These are phyloP conservation scores for Cryptosporidium sp. DNA, from an alignment of 169 alveolate species.

Conservation along the genomic window DNA sequence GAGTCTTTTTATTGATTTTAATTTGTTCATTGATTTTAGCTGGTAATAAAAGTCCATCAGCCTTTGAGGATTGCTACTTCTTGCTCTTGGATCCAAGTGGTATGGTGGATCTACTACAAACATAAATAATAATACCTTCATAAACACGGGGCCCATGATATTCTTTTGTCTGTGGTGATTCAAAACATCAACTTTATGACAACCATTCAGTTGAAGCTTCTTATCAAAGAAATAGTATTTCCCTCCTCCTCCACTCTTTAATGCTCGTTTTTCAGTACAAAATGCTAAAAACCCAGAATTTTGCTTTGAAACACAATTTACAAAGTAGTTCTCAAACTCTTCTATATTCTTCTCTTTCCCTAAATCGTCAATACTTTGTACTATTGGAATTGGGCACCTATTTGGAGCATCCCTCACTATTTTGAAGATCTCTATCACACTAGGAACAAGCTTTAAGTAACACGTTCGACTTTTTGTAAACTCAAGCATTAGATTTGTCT, in stretches of 20 bases:
- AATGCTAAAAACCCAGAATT: constrained; percentile 68
- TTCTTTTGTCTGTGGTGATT: constrained; percentile 70
- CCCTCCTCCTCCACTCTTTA: constrained; percentile 77
- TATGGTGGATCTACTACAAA: constrained; percentile 75
- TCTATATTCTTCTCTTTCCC: constrained; percentile 65
- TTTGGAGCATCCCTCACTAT: constrained; percentile 69
- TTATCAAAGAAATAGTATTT: constrained; percentile 66
- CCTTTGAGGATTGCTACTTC: constrained; percentile 75
- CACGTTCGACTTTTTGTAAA: constrained; percentile 74
- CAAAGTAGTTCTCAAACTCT: constrained; percentile 65
- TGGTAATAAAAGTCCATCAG: constrained; percentile 73
- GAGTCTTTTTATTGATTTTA: constrained; percentile 44
- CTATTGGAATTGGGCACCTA: constrained; percentile 70
- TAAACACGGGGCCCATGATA: constrained; percentile 67
- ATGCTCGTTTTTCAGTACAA: constrained; percentile 72
- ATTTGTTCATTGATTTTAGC: constrained; percentile 65
- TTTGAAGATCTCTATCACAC: constrained; percentile 62
- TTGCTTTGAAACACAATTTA: constrained; percentile 57
- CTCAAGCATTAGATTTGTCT: constrained; percentile 71
- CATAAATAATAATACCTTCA: constrained; percentile 72
- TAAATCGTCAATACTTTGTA: constrained; percentile 67
- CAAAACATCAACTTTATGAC: constrained; percentile 74
- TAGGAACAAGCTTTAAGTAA: constrained; percentile 70
- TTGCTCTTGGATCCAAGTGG: constrained; percentile 71
- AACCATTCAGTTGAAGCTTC: constrained; percentile 64